Conservation (phyloP, 2,329 filamentous ascomycete genomes). For the Fusarium udum region DNA sequence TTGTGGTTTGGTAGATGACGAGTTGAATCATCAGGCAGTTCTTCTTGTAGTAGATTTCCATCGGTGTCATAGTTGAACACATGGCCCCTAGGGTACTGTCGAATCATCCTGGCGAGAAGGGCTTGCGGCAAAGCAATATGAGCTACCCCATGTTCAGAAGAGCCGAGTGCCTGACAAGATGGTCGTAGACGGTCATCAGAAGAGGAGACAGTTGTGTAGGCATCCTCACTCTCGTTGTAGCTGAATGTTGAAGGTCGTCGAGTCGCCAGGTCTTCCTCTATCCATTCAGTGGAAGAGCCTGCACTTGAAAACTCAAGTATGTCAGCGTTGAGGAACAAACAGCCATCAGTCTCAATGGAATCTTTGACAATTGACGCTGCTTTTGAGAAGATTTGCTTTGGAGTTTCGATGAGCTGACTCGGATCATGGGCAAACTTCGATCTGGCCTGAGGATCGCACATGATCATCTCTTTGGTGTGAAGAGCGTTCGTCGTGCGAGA, state of each 20-base stretch:
- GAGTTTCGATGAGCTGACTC: neutral
- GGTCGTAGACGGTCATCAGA: constrained; percentile 19
- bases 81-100: constrained; percentile 56
- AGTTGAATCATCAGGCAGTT: constrained; percentile 41
- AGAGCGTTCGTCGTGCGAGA: neutral
- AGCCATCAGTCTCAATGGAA: constrained; percentile 53
- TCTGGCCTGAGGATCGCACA: neutral
- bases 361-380: constrained; percentile 56
- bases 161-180: constrained; percentile 17
- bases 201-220: constrained; percentile 16
- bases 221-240: constrained; percentile 10
- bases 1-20: neutral
- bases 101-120: constrained; percentile 53
- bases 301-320: constrained; percentile 38
- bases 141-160: constrained; percentile 4
- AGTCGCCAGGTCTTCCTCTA: constrained; percentile 4
- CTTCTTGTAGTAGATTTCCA: constrained; percentile 48
- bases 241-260: constrained; percentile 20
- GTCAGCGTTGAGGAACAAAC: constrained; percentile 48
- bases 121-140: constrained; percentile 48
- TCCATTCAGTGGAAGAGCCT: constrained; percentile 11
- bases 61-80: constrained; percentile 56
- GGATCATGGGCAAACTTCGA: neutral
- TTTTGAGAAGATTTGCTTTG: constrained; percentile 50
- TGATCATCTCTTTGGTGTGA: neutral